Conservation (phyloP, 768 basidiomycete species). For the Termitomyces sp. region DNA sequence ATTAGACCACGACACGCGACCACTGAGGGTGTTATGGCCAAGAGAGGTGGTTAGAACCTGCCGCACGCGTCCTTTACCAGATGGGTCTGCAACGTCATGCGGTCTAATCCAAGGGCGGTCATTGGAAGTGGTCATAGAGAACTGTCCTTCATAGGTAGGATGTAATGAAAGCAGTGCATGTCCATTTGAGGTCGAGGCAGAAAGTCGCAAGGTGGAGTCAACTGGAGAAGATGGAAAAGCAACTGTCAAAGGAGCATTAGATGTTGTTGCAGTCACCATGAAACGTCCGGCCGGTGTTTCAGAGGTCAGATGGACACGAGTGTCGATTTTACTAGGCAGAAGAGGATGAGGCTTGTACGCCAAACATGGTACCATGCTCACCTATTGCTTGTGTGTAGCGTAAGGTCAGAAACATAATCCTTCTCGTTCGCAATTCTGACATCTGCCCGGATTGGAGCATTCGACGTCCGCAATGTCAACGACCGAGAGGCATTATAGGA, state of each 20-base stretch:
- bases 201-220: conserved; percentile 30
- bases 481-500: conserved; percentile 32
- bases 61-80: conserved; percentile 22
- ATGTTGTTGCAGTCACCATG: conserved; percentile 27
- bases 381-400: conserved; percentile 40
- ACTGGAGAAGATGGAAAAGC: conserved; percentile 30
- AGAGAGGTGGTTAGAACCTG: conserved; percentile 4
- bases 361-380: conserved; percentile 19
- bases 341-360: neutral
- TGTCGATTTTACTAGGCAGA: conserved; percentile 28
- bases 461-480: conserved; percentile 37
- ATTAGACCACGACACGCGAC: conserved; percentile 18
- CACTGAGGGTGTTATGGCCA: conserved; percentile 8
- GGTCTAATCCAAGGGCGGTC: conserved; percentile 7
- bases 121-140: conserved; percentile 21
- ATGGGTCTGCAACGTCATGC: conserved; percentile 19
- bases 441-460: conserved; percentile 35
- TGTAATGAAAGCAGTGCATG: conserved; percentile 29
- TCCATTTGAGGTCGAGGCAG: conserved; percentile 30
- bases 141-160: conserved; percentile 35
- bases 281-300: conserved; percentile 29
- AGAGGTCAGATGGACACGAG: conserved; percentile 30
- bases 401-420: conserved; percentile 21
- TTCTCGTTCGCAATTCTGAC: conserved; percentile 33
- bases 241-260: conserved; percentile 30